phyloP scores from a whole-genome alignment of 2,329 filamentous ascomycete species.

The Alternaria tenuissima region DNA sequence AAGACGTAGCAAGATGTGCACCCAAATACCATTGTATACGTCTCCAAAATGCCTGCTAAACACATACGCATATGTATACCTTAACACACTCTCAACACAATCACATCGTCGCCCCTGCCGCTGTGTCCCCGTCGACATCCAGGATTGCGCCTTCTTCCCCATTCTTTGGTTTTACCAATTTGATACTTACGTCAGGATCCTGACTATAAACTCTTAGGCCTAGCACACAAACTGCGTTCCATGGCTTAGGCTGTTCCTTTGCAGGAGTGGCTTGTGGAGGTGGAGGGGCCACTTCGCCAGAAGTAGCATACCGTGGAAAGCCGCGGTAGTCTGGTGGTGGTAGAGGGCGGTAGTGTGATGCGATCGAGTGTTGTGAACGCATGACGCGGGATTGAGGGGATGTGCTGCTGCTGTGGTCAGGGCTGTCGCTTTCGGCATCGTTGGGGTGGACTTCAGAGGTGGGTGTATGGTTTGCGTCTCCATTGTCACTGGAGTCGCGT shows the following conservation, averaged over 20 bases:
- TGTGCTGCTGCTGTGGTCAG: background rate
- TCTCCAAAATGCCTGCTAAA: background rate
- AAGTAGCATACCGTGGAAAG: background rate
- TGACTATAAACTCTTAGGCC: constrained; percentile 62
- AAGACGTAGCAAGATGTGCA: background rate
- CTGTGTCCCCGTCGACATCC: constrained; percentile 41
- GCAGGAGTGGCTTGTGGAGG: background rate
- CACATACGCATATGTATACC: background rate
- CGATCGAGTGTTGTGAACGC: background rate
- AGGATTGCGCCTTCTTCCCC: constrained; percentile 42
- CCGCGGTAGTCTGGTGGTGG: background rate
- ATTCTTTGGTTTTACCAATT: constrained; percentile 40
- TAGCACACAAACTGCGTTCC: constrained; percentile 68
- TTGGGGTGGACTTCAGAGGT: background rate
- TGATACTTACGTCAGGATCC: constrained; percentile 43
- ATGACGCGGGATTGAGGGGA: background rate
- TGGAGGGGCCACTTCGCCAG: background rate
- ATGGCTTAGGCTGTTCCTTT: constrained; percentile 51
- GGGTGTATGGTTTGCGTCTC: background rate
- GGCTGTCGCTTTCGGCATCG: background rate
- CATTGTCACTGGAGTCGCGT: background rate
- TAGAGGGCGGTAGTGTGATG: background rate
- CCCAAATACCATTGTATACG: background rate
- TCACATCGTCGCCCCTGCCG: constrained; percentile 48
- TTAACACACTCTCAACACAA: background rate